phyloP scores from a whole-genome alignment of 805 yeast species.

The Metahyphopichia silvanorum region DNA sequence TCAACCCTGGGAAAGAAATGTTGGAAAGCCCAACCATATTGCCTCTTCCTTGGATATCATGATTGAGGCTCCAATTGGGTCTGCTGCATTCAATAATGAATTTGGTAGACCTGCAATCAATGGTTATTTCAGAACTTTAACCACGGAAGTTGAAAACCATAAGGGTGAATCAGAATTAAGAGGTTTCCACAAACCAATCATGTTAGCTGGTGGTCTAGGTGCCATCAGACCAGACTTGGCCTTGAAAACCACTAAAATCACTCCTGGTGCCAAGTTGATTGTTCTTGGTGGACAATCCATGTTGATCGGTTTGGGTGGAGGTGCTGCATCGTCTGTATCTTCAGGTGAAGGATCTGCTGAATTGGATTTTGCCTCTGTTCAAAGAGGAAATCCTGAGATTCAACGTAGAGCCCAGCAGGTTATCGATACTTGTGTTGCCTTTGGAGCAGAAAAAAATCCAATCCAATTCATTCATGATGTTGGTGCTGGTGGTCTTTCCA shows the following conservation, averaged over 20 bases:
- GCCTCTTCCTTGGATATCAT: slow-evolving; percentile 91
- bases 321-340: slow-evolving; percentile 97
- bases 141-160: slow-evolving; percentile 66
- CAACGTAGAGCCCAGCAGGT: slow-evolving; percentile 99
- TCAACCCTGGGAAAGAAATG: slow-evolving; percentile 93
- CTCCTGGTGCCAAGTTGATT: slow-evolving; percentile 87
- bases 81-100: slow-evolving; percentile 98
- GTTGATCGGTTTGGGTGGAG: slow-evolving; percentile 99
- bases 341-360: slow-evolving; percentile 96
- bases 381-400: slow-evolving; percentile 99
- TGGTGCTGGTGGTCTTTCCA: slow-evolving; percentile 98
- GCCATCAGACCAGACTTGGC: slow-evolving; percentile 92
- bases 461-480: slow-evolving; percentile 97
- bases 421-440: slow-evolving; percentile 86
- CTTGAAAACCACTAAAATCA: slow-evolving; percentile 78
- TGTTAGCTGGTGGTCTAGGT: slow-evolving; percentile 99
- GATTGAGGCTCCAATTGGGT: slow-evolving; percentile 96
- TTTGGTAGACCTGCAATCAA: slow-evolving; percentile 97
- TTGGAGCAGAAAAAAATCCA: slow-evolving; percentile 64
- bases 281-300: slow-evolving; percentile 97
- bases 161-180: slow-evolving; percentile 71
- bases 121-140: slow-evolving; percentile 94
- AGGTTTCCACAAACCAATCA: slow-evolving; percentile 98
- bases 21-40: slow-evolving; percentile 91
- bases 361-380: slow-evolving; percentile 97